Percentiles rank a stretch among this genome's conserved stretches.
phyloP scores from a whole-genome alignment of 2,329 filamentous ascomycete species.

The Amauroascus verrucosus region DNA sequence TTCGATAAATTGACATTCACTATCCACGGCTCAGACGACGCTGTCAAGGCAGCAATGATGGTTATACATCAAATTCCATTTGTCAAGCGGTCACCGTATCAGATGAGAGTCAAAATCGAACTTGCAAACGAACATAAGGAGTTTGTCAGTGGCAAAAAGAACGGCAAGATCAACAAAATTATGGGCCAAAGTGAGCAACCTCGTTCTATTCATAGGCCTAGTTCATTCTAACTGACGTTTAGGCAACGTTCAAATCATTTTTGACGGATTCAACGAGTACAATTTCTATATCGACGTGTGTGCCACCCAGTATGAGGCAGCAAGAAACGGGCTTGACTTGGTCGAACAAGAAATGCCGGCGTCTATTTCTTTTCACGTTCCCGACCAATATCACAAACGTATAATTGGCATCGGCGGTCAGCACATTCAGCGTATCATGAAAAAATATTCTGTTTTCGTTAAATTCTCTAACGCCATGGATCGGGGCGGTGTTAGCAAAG shows the following conservation, averaged over 20 bases:
- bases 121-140: constrained; percentile 99
- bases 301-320: constrained; percentile 81
- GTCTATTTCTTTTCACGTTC: constrained; percentile 97
- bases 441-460: constrained; percentile 99
- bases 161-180: constrained; percentile 99
- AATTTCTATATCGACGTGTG: constrained; percentile 99
- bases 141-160: constrained; percentile 98
- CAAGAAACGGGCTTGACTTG: constrained; percentile 81
- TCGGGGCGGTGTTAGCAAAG: constrained; percentile 80
- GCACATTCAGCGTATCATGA: constrained; percentile 99
- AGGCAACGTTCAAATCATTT: constrained; percentile 96
- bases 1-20: constrained; percentile 93
- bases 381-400: constrained; percentile 97
- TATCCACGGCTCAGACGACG: constrained; percentile 90
- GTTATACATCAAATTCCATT: constrained; percentile 89
- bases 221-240: constrained; percentile 10
- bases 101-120: constrained; percentile 96
- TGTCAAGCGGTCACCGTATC: constrained; percentile 74
- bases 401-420: constrained; percentile 98
- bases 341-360: constrained; percentile 99
- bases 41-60: constrained; percentile 87
- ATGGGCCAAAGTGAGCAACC: constrained; percentile 79
- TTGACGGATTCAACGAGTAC: constrained; percentile 98
- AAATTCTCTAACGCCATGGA: constrained; percentile 99
- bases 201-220: constrained; percentile 15